A percentile compares a stretch with the other conserved stretches of the same genome.
Conservation (phyloP, 169 alveolate genomes). For the Babesia sp. region DNA sequence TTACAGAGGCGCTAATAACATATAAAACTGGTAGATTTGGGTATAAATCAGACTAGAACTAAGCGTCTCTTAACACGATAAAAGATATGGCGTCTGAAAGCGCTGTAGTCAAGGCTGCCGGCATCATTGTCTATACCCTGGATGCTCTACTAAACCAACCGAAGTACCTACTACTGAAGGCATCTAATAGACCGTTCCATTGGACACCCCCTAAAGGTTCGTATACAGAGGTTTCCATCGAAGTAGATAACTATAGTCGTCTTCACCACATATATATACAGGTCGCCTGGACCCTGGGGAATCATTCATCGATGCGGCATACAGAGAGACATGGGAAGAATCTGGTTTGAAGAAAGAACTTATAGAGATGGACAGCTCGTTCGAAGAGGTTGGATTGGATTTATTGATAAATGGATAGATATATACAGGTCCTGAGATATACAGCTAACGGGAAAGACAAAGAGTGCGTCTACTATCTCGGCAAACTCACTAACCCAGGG, state of each 20-base stretch:
- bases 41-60: not conserved
- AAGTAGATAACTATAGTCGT: not conserved
- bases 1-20: not conserved
- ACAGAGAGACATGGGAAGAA: conserved; percentile 76
- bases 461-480: conserved; percentile 73
- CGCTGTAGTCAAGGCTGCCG: conserved; percentile 58
- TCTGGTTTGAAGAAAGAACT: conserved; percentile 63
- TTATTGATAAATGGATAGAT: conserved; percentile 3
- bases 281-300: conserved; percentile 72
- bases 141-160: conserved; percentile 1
- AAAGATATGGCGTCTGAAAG: conserved; percentile 1
- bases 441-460: conserved; percentile 66
- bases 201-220: conserved; percentile 82
- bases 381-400: conserved; percentile 50
- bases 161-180: conserved; percentile 70
- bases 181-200: conserved; percentile 73
- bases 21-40: not conserved
- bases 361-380: conserved; percentile 58
- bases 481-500: conserved; percentile 57
- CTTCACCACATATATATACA: not conserved
- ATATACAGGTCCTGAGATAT: conserved; percentile 58
- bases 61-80: not conserved
- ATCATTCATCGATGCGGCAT: conserved; percentile 69
- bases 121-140: conserved; percentile 48
- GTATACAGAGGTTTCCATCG: not conserved